Percentiles rank a stretch among this genome's conserved stretches.
phyloP scores from a whole-genome alignment of 2,329 filamentous ascomycete species.

The Ophiostoma montium region DNA sequence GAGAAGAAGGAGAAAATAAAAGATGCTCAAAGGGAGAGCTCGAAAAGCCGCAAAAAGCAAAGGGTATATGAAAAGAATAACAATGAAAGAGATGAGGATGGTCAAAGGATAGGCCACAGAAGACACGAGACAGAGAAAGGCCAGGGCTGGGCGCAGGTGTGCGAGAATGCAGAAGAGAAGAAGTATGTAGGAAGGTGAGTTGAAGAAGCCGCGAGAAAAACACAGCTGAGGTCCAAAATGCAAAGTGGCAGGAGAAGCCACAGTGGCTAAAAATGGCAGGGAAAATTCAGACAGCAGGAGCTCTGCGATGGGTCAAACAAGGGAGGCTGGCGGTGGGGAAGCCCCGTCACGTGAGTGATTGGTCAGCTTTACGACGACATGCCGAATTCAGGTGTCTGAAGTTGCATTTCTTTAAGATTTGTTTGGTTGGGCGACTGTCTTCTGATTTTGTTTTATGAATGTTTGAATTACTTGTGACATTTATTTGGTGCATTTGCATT shows the following conservation, averaged over 20 bases:
- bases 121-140: background rate
- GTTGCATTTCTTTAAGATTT: too few relatives aligned
- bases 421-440: too few relatives aligned
- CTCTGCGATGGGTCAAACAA: background rate
- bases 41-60: background rate
- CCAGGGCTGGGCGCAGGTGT: background rate
- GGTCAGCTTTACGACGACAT: background rate
- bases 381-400: too few relatives aligned
- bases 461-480: too few relatives aligned
- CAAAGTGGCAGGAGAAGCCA: background rate
- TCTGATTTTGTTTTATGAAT: too few relatives aligned
- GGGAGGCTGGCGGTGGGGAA: background rate
- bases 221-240: background rate
- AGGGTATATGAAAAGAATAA: background rate
- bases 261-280: background rate
- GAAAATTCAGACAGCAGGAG: background rate
- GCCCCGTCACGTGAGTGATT: background rate
- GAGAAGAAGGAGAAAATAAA: too few relatives aligned
- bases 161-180: background rate
- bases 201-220: background rate
- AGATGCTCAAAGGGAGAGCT: background rate
- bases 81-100: background rate
- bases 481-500: too few relatives aligned
- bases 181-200: background rate
- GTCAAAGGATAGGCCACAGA: background rate